Base-by-base conservation (phyloP, 2,329 filamentous ascomycete genomes). In the Diaporthe citriasiana region DNA sequence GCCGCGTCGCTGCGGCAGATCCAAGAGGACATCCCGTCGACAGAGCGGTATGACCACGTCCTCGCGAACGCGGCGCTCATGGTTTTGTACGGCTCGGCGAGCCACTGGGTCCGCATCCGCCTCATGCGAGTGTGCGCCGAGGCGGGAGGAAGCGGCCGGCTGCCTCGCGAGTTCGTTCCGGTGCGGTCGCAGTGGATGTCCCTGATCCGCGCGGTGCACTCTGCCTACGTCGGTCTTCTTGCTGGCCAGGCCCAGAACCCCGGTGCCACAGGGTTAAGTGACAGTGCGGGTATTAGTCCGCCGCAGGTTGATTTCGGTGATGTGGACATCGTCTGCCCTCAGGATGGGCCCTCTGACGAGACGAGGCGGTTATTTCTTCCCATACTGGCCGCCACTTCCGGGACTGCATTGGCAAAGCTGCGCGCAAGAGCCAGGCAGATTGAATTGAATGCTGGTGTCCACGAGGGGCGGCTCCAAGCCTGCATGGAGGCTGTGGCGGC, bases 11-110 rank as follows among this genome's bases (percentile, higher is more conserved):
- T 86, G 7, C 79, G 74, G 2, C 80, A 84, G 38, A 82, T 84
- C 0, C 83, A 83, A 60, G 80, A 77, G 0, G 78, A 80, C 0
- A 81, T 85, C 42, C 76, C 77, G 4, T 76, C 78, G 1, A 73
- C 77, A 4, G 77, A 80, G 17, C 77, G 79, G 1, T 85, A 84
- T 65, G 82, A 84, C 68, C 73, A 78, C 66, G 74, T 84, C 1
- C 78, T 84, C 10, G 81, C 83, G 13, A 84, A 85, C 68, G 83
- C 84, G 0, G 81, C 84, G 0, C 74, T 86, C 13, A 86, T 86
- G 84, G 83, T 83, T 4, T 78, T 86, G 33, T 85, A 85, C 25
- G 82, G 80, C 0, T 83, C 81, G 0, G 82, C 81, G 0, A 85
- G 80, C 50, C 84, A 86, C 50, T 79, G 77, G 17, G 76, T 82